phyloP scores from a whole-genome alignment of 805 yeast genomes.

The Saccharomycopsis javanensis region DNA sequence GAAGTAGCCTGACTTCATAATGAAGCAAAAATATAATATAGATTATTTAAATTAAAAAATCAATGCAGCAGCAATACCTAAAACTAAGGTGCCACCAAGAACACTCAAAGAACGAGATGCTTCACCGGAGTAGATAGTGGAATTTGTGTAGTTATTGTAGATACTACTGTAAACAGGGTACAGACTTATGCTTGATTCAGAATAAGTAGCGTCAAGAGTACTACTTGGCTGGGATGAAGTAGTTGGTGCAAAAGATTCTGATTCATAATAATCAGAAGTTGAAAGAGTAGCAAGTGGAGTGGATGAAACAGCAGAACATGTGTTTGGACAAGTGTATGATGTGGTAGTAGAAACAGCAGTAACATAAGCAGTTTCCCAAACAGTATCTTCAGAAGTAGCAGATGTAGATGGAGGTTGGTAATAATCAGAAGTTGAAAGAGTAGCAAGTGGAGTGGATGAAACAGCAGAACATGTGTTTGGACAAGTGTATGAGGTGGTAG shows the following conservation, averaged over 20 bases:
- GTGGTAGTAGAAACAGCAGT: slow-evolving; percentile 17
- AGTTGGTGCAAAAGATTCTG: slow-evolving; percentile 9
- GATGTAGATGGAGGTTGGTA: slow-evolving; percentile 13
- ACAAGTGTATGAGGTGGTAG: slow-evolving; percentile 14
- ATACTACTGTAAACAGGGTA: slow-evolving; percentile 1
- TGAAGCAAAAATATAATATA: not conserved
- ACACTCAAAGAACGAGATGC: slow-evolving; percentile 2
- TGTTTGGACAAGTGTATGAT: slow-evolving; percentile 11
- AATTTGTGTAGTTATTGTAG: not conserved
- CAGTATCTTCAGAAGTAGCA: slow-evolving; percentile 15
- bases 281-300: not conserved
- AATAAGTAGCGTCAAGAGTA: slow-evolving; percentile 15
- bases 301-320: not conserved
- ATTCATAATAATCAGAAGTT: slow-evolving; percentile 11
- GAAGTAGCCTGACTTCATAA: slow-evolving; percentile 1
- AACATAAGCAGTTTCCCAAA: slow-evolving; percentile 17
- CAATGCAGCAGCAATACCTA: slow-evolving; percentile 17
- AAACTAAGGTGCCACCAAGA: slow-evolving; percentile 11
- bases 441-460: not conserved
- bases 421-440: slow-evolving; percentile 9
- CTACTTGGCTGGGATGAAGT: slow-evolving; percentile 6
- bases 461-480: not conserved
- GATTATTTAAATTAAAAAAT: slow-evolving; percentile 7
- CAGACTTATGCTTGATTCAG: slow-evolving; percentile 2
- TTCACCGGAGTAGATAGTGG: slow-evolving; percentile 9